Evolutionary conservation across 129 eudicot genomes (phyloP), one percentile per base, ranked within the genome.

Genomic region (Pseudognaphalium luteoalbum): DNA sequence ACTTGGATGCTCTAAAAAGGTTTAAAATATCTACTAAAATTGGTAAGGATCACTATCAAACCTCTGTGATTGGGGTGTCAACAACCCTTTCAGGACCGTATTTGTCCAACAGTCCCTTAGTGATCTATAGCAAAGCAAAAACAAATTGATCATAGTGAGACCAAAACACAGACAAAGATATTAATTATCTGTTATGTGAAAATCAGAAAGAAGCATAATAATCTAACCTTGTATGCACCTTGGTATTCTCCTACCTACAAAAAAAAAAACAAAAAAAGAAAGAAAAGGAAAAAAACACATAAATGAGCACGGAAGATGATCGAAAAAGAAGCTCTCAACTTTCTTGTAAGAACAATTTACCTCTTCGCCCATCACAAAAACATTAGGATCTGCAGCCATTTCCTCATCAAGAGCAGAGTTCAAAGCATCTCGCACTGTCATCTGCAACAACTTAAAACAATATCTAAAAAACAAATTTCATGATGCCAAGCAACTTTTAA

Each of bases 371-470:
- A 95, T 87, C 56, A 95, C 10, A 76, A 88, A 91, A 6, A 95
- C 99, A 75, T 37, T 88, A 68, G 97, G 83, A 80, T 95, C 99
- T 7, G 97, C 97, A 79, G 97, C 87, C 99, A 95, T 91, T 88
- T 95, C 99, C 78, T 95, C 99, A 69, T 89, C 96, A 42, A 95
- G 85, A 56, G 99, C 99, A 74, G 99, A 91, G 77, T 95, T 95
- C 42, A 95, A 70, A 80, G 99, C 99, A 73, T 95, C 99, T 32
- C 97, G 85, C 52, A 95, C 97, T 14, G 89, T 91, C 92, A 95
- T 91, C 97, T 91, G 77, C 77, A 70, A 80, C 58, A 32, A 19
- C 8, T 47, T 47, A 47, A 47, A 47, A 47, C 17, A 17, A 47
- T 14, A 14, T 14, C 10, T 47, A 2, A 12, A 47, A 47, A 12